Base-by-base conservation (phyloP, 805 yeast genomes). In the Nadsonia fulvescens region DNA sequence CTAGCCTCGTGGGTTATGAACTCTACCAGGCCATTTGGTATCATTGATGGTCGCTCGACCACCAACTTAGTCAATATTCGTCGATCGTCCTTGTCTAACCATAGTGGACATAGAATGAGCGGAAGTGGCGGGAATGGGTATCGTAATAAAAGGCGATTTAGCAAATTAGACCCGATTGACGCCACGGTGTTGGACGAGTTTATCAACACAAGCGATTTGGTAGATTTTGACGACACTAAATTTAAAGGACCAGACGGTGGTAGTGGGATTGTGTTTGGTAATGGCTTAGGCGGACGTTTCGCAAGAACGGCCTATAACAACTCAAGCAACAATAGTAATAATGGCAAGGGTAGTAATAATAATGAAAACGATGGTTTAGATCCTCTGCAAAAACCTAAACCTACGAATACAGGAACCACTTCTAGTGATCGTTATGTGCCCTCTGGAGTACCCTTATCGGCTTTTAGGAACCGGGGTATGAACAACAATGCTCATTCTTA, bases 11-110 rank as follows among this genome's bases (percentile, higher is more conserved):
- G 95, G 91, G 70, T 75, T 18, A 73, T 91, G 5, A 66, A 73
- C 27, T 66, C 66, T 27, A 52, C 50, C 30, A 72, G 79, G 40
- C 94, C 93, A 1, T 81, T 77, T 48, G 91, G 94, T 12, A 81
- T 86, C 32, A 86, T 86, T 42, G 96, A 86, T 47, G 98, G 98
- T 4, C 61, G 79, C 15, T 72, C 93, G 0, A 89, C 96, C 1
- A n/a, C n/a, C n/a, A n/a, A n/a, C n/a, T n/a, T n/a, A n/a, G n/a
- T n/a, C n/a, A n/a, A n/a, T n/a, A n/a, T n/a, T n/a, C n/a, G n/a
- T n/a, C n/a, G n/a, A n/a, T 62, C 94, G 29, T 74, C 92, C 2
- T 54, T 86, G 67, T 35, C 74, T 76, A 4, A 56, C 61, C 21
- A 38, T 38, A 32, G 20, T 33, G 15, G 23, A 34, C n/a, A 27